Evolutionary conservation across 2,329 filamentous ascomycete species (phyloP).

Genomic region (Podosphaera fusca): DNA sequence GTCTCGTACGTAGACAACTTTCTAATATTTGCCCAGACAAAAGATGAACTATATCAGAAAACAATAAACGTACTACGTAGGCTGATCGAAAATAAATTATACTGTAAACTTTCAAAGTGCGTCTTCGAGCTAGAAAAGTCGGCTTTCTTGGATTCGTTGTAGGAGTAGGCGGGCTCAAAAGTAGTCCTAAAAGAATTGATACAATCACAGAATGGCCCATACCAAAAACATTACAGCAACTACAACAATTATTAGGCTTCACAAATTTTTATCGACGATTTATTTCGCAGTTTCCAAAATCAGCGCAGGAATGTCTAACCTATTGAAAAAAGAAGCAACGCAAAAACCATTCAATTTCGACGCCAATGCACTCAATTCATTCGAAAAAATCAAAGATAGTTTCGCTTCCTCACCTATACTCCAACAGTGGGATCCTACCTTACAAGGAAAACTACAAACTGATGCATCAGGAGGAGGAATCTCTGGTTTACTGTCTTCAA

Average conservation of each 20-base stretch:
- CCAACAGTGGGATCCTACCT: neutral
- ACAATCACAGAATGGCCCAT: neutral
- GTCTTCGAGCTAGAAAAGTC: neutral
- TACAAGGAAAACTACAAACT: neutral
- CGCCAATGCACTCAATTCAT: neutral
- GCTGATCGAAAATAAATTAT: neutral
- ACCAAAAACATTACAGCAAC: neutral
- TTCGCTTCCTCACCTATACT: neutral
- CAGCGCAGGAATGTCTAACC: too few relatives aligned
- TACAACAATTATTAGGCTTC: too few relatives aligned
- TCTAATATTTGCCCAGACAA: neutral
- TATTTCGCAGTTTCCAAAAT: too few relatives aligned
- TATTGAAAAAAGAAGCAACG: neutral
- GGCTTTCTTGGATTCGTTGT: neutral
- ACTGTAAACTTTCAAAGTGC: slow-evolving; percentile 1
- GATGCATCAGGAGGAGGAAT: neutral
- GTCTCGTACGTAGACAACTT: neutral
- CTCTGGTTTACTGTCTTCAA: too few relatives aligned
- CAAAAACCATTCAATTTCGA: too few relatives aligned
- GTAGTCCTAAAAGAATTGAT: neutral
- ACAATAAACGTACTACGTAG: neutral
- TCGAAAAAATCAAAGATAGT: neutral
- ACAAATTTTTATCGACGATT: too few relatives aligned
- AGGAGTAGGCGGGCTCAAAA: neutral
- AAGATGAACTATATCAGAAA: neutral